phyloP scores from a whole-genome alignment of 768 basidiomycete genomes.

The Tubosaeta brunneosetosa region DNA sequence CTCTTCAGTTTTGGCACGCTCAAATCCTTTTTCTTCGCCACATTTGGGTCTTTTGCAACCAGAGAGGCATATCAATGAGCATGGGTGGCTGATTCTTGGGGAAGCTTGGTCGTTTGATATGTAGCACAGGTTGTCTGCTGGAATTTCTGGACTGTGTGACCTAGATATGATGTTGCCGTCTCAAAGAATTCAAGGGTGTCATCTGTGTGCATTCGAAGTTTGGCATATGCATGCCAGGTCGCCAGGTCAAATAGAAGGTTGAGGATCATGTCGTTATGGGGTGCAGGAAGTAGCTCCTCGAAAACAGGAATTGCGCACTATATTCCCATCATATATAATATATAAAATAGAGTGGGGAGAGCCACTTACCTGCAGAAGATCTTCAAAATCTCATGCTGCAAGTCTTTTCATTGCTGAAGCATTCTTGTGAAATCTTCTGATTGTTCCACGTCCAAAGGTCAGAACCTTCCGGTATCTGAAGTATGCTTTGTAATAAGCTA shows the following conservation, averaged over 20 bases:
- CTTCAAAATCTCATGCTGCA: not conserved
- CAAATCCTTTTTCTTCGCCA: not conserved
- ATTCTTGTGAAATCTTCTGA: not conserved
- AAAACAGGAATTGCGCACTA: not conserved
- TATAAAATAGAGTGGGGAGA: too few species aligned
- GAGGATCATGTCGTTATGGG: slow-evolving; percentile 17
- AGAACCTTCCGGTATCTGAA: not conserved
- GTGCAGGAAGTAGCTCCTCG: not conserved
- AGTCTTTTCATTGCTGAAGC: not conserved
- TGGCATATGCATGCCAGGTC: slow-evolving; percentile 34
- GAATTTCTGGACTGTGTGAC: slow-evolving; percentile 19
- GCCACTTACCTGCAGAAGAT: not conserved
- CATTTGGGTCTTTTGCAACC: not conserved
- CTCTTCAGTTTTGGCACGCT: not conserved
- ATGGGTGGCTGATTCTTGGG: not conserved
- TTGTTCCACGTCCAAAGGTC: not conserved
- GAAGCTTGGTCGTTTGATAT: not conserved
- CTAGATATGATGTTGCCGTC: slow-evolving; percentile 10
- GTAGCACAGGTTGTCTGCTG: not conserved
- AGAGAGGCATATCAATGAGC: not conserved
- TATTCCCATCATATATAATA: not conserved
- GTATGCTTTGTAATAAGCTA: too few species aligned
- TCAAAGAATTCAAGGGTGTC: slow-evolving; percentile 18
- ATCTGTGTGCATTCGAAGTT: slow-evolving; percentile 31
- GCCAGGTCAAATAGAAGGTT: slow-evolving; percentile 26